phyloP scores from a whole-genome alignment of 352 stramenopile species.

The Phytophthora rubi region DNA sequence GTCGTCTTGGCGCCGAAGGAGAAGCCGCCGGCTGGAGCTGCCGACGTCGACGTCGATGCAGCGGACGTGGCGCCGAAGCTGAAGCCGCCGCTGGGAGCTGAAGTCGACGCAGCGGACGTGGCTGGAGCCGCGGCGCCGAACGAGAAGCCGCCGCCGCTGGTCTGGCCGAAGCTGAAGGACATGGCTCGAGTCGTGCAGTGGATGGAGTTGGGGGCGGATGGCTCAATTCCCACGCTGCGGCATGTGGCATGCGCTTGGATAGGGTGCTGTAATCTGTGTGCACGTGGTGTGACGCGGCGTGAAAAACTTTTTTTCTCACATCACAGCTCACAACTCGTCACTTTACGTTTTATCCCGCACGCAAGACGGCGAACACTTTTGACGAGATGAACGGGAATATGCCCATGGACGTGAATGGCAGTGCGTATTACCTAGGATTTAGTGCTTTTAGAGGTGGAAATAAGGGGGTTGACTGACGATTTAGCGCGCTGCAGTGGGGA shows the following conservation, averaged over 20 bases:
- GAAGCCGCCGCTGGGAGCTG: constrained; percentile 10
- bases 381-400: constrained; percentile 39
- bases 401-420: constrained; percentile 41
- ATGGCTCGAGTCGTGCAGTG: constrained; percentile 21
- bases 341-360: constrained; percentile 10
- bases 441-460: background rate
- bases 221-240: background rate
- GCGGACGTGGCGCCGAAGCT: constrained; percentile 12
- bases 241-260: background rate
- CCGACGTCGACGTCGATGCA: background rate
- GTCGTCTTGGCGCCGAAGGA: background rate
- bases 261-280: background rate
- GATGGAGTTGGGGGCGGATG: background rate
- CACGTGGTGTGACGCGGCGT: background rate
- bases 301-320: constrained; percentile 12
- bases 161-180: constrained; percentile 48
- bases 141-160: constrained; percentile 28
- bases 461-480: constrained; percentile 1
- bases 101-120: background rate
- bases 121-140: constrained; percentile 24
- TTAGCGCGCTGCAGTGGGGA: constrained; percentile 47
- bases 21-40: background rate
- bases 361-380: background rate
- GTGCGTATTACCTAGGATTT: constrained; percentile 21
- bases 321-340: constrained; percentile 8